Percentiles rank a stretch among this genome's conserved stretches.
phyloP scores from a whole-genome alignment of 2,329 filamentous ascomycete species.

The Trichoderma koningii region DNA sequence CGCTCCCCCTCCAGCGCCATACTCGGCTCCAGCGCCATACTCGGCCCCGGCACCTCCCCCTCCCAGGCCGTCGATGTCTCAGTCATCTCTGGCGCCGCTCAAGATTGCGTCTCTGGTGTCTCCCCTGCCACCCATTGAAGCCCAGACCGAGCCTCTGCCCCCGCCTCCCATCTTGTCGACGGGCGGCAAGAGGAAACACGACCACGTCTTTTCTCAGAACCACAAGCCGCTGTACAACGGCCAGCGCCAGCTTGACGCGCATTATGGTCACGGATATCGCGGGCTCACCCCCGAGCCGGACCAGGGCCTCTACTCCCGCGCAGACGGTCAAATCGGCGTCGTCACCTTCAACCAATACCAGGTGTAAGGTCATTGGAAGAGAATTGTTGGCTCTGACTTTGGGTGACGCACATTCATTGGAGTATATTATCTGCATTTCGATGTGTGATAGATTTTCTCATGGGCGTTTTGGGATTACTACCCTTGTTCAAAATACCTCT shows the following conservation, averaged over 20 bases:
- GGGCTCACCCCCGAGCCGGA: constrained; percentile 36
- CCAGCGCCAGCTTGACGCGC: constrained; percentile 42
- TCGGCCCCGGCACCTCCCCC: constrained; percentile 29
- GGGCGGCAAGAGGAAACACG: constrained; percentile 45
- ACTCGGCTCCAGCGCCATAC: constrained; percentile 28
- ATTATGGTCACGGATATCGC: constrained; percentile 34
- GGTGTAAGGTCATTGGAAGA: background rate
- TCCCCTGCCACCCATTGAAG: constrained; percentile 42
- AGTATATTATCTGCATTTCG: constrained; percentile 20
- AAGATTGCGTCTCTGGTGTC: constrained; percentile 43
- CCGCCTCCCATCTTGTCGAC: constrained; percentile 34
- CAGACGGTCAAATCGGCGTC: constrained; percentile 39
- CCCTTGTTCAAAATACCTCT: constrained; percentile 17
- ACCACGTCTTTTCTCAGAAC: constrained; percentile 40
- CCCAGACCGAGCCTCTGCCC: constrained; percentile 38
- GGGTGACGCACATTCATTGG: constrained; percentile 2
- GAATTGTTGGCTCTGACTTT: background rate
- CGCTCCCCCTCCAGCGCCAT: constrained; percentile 32
- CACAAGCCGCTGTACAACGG: constrained; percentile 42
- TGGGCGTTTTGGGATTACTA: constrained; percentile 19
- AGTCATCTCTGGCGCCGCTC: constrained; percentile 41
- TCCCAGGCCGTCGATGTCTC: constrained; percentile 24
- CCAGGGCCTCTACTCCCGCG: constrained; percentile 41
- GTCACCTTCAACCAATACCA: constrained; percentile 39
- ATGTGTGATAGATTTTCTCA: constrained; percentile 22